Evolutionary conservation across 108 stramenopile genomes (phyloP), one percentile per base, ranked within the genome.

Genomic region (Cylindrotheca fusiformis): DNA sequence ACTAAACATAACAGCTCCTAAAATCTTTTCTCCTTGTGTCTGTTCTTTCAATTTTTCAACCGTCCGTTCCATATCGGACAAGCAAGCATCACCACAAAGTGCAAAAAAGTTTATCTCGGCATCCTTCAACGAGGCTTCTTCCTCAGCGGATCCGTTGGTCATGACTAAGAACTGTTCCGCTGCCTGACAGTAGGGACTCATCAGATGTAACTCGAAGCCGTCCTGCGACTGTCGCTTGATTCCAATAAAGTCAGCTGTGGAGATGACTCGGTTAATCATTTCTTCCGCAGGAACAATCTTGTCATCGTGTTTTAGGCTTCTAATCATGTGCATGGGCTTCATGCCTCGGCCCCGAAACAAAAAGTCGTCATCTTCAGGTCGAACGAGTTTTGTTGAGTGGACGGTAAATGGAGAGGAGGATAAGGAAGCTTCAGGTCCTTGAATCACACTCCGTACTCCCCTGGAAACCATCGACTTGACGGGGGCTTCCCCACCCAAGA

Each of bases 1-100:
- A n/a, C 67, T 69, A 47, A 75, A 71, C 76, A 84, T 80, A 55
- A 84, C 19, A 10, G 74, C 83, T 18, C 75, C 83, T 26, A 84
- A 58, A 18, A 84, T 56, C 30, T 74, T 50, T 52, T 80, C 75
- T 14, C 58, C 67, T 29, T 52, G 20, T 1, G 69, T 68, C 31
- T 67, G 55, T 20, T 75, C 74, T 31, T 68, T 20, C 46, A 80
- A 55, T 28, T 56, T 52, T 5, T 52, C 2, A 29, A 81, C 48
- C 19, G 67, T 78, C 2, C 8, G 17, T 31, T 79, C 79, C 72
- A 84, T 65, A 50, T 84, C 76, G 33, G 65, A 44, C 32, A 59
- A 54, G 31, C 79, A 84, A 1, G 79, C 73, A 10, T 72, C 56
- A 20, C 77, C 83, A 47, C 55, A 59, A 24, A 84, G 48, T 3